phyloP scores from a whole-genome alignment of 345 rosid species.

The Combretum micranthum region DNA sequence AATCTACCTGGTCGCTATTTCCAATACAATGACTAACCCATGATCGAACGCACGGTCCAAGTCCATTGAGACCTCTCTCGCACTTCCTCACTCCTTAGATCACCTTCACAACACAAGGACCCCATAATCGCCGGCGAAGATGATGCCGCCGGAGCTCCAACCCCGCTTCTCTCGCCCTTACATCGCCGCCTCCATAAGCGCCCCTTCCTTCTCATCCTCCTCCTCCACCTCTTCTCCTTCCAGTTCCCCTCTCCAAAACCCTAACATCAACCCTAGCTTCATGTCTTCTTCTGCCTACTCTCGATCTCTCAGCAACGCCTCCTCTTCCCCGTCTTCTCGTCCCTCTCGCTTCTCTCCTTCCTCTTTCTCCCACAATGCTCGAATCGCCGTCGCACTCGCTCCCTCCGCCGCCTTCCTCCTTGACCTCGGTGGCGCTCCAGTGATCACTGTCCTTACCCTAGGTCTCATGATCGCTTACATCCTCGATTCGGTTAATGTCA shows the following conservation, averaged over 20 bases:
- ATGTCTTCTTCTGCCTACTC: slow-evolving; percentile 20
- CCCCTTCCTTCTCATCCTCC: slow-evolving; percentile 31
- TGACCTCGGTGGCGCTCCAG: slow-evolving; percentile 94
- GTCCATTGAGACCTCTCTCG: slow-evolving; percentile 4
- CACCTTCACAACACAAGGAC: not conserved
- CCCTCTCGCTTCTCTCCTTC: slow-evolving; percentile 75
- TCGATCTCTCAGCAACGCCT: slow-evolving; percentile 28
- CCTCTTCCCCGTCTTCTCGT: slow-evolving; percentile 19
- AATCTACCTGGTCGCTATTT: too few species aligned
- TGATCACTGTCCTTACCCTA: slow-evolving; percentile 59
- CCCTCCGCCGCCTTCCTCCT: slow-evolving; percentile 89
- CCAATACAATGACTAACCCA: too few species aligned
- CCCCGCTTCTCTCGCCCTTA: slow-evolving; percentile 82
- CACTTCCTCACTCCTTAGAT: not conserved
- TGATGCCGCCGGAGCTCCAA: slow-evolving; percentile 94
- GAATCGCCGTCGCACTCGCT: slow-evolving; percentile 69
- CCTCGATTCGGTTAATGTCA: slow-evolving; percentile 77
- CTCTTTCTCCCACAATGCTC: slow-evolving; percentile 65
- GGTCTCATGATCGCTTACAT: slow-evolving; percentile 92
- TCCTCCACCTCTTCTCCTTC: slow-evolving; percentile 19
- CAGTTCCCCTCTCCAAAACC: slow-evolving; percentile 25
- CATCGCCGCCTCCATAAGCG: slow-evolving; percentile 38
- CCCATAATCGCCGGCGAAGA: slow-evolving; percentile 36
- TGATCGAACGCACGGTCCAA: too few species aligned
- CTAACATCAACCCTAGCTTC: slow-evolving; percentile 28